Base-by-base conservation (phyloP, 1,284 basidiomycete species). In the Vanrija sp. region DNA sequence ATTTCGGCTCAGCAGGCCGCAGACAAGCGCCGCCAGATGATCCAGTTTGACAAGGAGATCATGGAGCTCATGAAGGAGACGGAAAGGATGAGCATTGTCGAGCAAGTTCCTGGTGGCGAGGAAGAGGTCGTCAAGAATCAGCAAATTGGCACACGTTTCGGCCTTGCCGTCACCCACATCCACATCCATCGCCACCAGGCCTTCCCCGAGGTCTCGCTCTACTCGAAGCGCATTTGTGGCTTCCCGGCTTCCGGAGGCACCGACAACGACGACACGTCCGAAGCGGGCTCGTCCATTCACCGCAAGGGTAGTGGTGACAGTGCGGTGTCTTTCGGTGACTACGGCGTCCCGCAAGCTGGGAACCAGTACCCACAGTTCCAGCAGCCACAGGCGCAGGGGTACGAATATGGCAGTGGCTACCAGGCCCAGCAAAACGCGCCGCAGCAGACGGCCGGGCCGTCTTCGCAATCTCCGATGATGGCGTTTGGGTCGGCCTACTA, bases 121-220 rank as follows among this genome's bases (percentile, higher is more conserved):
- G 76, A 75, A 50, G 74, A 76, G 45, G 72, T 76, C 9, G 72
- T 69, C 9, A 59, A 71, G 20, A 76, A 76, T 46, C 73, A 72
- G 48, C 72, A 76, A 43, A 61, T 73, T 15, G 65, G 69, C 4
- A 66, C 69, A 16, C 52, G 69, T 14, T 58, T 76, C 41, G 72
- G 67, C 45, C 57, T 75, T 16, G 70, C 75, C 19, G 73, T 73
- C 49, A 60, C 68, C 20, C 72, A 75, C 49, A 75, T 76, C 31
- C 72, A 75, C 43, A 68, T 75, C 20, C 75, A 76, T 54, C 67
- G 72, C 31, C 64, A 67, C 41, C 69, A 73, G 47, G 75, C 75
- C 12, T 74, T 75, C 62, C 75, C 75, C 2, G 75, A 76, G 49
- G 75, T 76, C 9, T 73, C 73, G 15, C 51, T 76, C 27, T 76